Percentiles rank a stretch among this genome's conserved stretches.
Conservation (phyloP, 2,329 filamentous ascomycete genomes). For the Sporothrix dimorphospora region DNA sequence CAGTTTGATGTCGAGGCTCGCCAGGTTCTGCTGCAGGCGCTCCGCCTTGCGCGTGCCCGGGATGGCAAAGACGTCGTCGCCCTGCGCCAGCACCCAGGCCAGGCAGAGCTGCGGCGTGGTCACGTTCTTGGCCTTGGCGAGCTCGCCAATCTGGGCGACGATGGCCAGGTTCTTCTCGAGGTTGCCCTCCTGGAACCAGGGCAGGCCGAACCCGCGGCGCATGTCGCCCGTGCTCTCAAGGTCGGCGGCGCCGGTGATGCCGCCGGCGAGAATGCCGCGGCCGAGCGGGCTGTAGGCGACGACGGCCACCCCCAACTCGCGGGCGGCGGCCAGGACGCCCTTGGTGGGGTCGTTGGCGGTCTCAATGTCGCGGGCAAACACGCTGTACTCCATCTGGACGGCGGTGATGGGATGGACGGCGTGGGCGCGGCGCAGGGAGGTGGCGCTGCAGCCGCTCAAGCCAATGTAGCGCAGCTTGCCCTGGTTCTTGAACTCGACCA, state of each 20-base stretch:
- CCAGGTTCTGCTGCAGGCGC: neutral
- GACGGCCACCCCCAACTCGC: constrained; percentile 50
- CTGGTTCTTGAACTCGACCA: constrained; percentile 51
- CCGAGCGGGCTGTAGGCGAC: constrained; percentile 48
- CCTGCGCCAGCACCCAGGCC: neutral
- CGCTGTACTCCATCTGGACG: constrained; percentile 44
- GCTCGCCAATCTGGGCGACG: constrained; percentile 13
- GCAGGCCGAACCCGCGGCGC: constrained; percentile 7
- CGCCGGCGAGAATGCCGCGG: constrained; percentile 48
- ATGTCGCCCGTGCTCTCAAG: neutral
- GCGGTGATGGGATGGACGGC: constrained; percentile 55
- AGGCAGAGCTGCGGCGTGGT: constrained; percentile 1
- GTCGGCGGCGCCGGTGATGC: neutral
- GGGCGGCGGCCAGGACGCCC: constrained; percentile 47
- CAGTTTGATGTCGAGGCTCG: neutral
- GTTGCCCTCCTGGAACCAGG: constrained; percentile 26
- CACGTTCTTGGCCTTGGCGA: constrained; percentile 1
- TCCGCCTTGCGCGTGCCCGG: neutral
- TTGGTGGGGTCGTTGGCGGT: constrained; percentile 39
- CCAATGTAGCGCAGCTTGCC: constrained; percentile 63
- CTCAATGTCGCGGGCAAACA: constrained; percentile 63
- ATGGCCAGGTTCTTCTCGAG: constrained; percentile 22
- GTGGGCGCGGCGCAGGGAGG: constrained; percentile 55
- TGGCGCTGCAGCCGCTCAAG: constrained; percentile 54
- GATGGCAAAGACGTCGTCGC: constrained; percentile 7